phyloP scores from a whole-genome alignment of 1,284 basidiomycete species.

The Golubevia sp. region DNA sequence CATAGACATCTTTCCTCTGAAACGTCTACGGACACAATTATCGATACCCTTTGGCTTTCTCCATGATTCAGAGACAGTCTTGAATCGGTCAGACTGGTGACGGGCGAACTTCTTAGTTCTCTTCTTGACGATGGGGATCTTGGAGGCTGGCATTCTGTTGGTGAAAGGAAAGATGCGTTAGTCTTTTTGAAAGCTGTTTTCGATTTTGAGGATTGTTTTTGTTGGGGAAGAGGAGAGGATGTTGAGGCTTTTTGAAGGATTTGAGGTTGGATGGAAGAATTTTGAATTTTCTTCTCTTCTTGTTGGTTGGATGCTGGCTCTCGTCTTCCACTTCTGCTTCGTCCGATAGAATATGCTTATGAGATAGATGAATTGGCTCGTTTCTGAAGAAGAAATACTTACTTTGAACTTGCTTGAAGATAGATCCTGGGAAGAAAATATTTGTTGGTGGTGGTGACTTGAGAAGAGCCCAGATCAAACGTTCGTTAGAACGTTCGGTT shows the following conservation, averaged over 20 bases:
- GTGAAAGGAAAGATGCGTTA: background rate
- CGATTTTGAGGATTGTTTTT: slow-evolving; percentile 12
- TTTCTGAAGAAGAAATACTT: no score
- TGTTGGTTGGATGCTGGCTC: no score
- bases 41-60: slow-evolving; percentile 61
- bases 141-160: slow-evolving; percentile 50
- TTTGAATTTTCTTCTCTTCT: no score
- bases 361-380: no score
- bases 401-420: no score
- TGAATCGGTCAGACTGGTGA: slow-evolving; percentile 60
- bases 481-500: no score
- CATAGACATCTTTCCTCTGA: slow-evolving; percentile 52
- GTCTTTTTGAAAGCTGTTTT: no score
- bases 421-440: no score
- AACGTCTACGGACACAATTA: slow-evolving; percentile 54
- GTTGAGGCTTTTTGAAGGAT: background rate
- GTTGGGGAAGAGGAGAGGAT: background rate
- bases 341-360: no score
- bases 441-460: no score
- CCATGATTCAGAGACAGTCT: slow-evolving; percentile 55
- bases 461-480: no score
- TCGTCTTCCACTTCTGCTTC: no score
- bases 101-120: slow-evolving; percentile 58
- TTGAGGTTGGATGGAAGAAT: background rate
- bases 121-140: slow-evolving; percentile 61